These are phyloP conservation scores for Puccinia sorghi DNA, from an alignment of 1,284 basidiomycete genomes.

Conservation along the genomic window DNA sequence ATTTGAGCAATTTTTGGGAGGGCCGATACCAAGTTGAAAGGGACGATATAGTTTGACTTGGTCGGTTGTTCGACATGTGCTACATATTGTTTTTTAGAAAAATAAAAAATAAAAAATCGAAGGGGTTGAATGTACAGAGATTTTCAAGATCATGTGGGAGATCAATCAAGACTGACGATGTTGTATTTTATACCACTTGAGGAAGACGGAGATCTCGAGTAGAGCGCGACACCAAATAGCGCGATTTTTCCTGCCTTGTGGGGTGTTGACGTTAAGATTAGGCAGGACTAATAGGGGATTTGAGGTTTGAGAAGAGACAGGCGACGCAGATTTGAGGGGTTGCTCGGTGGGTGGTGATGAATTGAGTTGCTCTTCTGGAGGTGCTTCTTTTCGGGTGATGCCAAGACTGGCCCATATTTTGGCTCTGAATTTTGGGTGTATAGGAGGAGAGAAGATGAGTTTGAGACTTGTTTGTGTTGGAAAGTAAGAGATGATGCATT, in stretches of 20 bases:
- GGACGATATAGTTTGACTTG: conserved; percentile 41
- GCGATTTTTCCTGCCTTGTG: conserved; percentile 28
- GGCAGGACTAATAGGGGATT: conserved; percentile 26
- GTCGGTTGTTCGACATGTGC: conserved; percentile 32
- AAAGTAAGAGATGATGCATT: neutral
- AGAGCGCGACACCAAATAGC: conserved; percentile 39
- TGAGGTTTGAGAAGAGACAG: neutral
- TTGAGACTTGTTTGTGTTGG: neutral
- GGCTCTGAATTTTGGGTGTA: neutral
- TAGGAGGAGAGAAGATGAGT: neutral
- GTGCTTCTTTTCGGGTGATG: conserved; percentile 1
- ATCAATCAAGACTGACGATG: conserved; percentile 38
- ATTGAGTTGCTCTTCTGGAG: too few relatives aligned
- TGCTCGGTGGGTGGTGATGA: too few relatives aligned
- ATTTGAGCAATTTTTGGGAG: conserved; percentile 13
- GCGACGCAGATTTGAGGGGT: neutral
- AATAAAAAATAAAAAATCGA: too few relatives aligned
- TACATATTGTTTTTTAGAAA: neutral
- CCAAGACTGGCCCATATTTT: conserved; percentile 31
- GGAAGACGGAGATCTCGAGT: conserved; percentile 41
- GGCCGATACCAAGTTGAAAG: conserved; percentile 33
- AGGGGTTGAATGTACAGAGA: too few relatives aligned
- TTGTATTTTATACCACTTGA: conserved; percentile 23
- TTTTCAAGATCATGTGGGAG: neutral
- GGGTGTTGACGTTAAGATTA: conserved; percentile 21